Evolutionary conservation across 2,329 filamentous ascomycete genomes (phyloP).

Genomic region (Fusarium tuaranense): DNA sequence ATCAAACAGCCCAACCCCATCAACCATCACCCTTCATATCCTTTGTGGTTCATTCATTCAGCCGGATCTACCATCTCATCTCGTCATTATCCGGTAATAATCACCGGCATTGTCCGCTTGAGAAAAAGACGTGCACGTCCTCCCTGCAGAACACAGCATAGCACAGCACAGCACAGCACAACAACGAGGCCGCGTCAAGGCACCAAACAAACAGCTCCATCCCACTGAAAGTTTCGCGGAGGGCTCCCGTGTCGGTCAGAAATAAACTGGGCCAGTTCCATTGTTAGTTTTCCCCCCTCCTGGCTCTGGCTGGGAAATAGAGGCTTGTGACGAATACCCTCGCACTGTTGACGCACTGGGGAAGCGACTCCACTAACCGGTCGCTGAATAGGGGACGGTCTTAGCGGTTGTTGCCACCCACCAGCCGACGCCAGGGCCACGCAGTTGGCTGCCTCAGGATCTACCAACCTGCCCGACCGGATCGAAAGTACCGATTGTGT

Average conservation of each 20-base stretch:
- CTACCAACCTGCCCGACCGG: constrained; percentile 19
- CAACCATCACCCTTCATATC: constrained; percentile 33
- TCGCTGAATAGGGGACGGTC: constrained; percentile 40
- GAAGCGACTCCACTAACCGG: constrained; percentile 34
- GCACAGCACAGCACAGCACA: constrained; percentile 16
- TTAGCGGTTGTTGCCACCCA: constrained; percentile 43
- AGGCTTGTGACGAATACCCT: constrained; percentile 22
- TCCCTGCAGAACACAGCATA: constrained; percentile 30
- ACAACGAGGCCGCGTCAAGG: constrained; percentile 22
- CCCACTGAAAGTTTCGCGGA: constrained; percentile 40
- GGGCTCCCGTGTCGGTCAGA: constrained; percentile 35
- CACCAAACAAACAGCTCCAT: constrained; percentile 20
- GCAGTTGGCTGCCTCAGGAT: constrained; percentile 46
- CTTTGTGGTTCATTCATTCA: constrained; percentile 15
- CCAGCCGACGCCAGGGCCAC: constrained; percentile 32
- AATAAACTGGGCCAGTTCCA: constrained; percentile 37
- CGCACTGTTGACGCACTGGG: constrained; percentile 33
- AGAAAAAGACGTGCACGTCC: constrained; percentile 7
- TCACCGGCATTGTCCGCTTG: constrained; percentile 23
- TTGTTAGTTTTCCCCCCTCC: constrained; percentile 24
- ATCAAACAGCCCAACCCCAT: constrained; percentile 34
- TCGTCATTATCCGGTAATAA: constrained; percentile 39
- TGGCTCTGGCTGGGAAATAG: constrained; percentile 30
- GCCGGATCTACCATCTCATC: constrained; percentile 34
- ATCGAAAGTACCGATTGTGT: constrained; percentile 33